Evolutionary conservation across 2,329 filamentous ascomycete genomes (phyloP), one percentile per base, ranked within the genome.

Genomic region (Chaetomium sp.): DNA sequence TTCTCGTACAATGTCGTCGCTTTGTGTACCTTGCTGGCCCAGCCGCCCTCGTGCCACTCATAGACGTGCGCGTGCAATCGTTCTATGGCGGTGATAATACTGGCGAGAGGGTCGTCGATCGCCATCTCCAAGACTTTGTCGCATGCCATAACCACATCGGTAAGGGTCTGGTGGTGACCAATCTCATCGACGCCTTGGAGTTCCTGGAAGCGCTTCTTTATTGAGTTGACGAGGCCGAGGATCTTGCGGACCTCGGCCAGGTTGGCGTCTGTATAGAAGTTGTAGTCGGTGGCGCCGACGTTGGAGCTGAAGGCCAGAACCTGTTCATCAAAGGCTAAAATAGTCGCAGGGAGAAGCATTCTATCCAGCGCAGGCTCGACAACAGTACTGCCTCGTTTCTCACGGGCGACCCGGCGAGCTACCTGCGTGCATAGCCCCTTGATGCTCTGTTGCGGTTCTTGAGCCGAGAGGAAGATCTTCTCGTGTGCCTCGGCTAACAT

Each of bases 191-290:
- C 78, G 8, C 77, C 76, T 74, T 88, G 85, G 12, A 99, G 86
- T 67, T 90, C 83, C 23, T 83, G 82, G 78, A 98, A 97, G 19
- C 90, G 87, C 55, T 79, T 74, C 73, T 90, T 88, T 54, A 94
- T 86, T 58, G 87, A 85, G 71, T 88, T 83, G 12, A 92, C 81
- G 9, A 97, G 79, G 0, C 76, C 78, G 29, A 95, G 87, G 4
- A 97, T 82, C 66, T 87, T 90, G 66, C 90, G 88, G 10, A 88
- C 87, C 78, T 98, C 92, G 1, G 80, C 75, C 13, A 94, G 79
- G 71, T 98, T 96, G 2, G 89, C 76, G 72, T 96, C 89, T 0
- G 85, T 88, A 76, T 99, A 99, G 75, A 99, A 97, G 77, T 97
- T 97, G 80, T 94, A 96, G 27, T 80, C 66, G 19, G 61, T 54